A percentile compares a stretch with the other conserved stretches of the same genome.
These are phyloP conservation scores for Amylocystis lapponica DNA, from an alignment of 768 basidiomycete genomes.

Conservation along the genomic window DNA sequence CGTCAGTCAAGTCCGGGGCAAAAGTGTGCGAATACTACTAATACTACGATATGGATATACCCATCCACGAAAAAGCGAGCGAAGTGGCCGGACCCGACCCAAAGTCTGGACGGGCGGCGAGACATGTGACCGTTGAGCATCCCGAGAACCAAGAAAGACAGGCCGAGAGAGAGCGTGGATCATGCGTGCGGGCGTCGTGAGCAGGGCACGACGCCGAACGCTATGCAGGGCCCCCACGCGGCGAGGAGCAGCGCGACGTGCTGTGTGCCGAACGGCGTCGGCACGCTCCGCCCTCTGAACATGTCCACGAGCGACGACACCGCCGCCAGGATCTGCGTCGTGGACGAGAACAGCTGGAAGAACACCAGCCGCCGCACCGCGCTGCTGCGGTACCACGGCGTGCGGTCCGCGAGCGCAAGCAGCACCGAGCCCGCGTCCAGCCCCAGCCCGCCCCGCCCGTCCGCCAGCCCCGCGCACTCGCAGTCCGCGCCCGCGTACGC, in stretches of 20 bases:
- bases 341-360: conserved; percentile 46
- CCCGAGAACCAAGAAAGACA: not conserved
- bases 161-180: not conserved
- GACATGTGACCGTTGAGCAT: not conserved
- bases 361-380: conserved; percentile 45
- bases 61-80: not conserved
- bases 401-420: too few relatives aligned
- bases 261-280: conserved; percentile 58
- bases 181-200: conserved; percentile 1
- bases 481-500: not conserved
- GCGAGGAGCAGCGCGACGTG: conserved; percentile 54
- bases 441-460: too few relatives aligned
- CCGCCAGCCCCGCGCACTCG: too few relatives aligned
- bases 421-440: too few relatives aligned
- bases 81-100: too few relatives aligned
- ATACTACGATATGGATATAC: not conserved
- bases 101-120: not conserved
- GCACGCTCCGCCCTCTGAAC: conserved; percentile 46
- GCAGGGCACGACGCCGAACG: conserved; percentile 39
- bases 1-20: too few relatives aligned
- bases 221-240: conserved; percentile 53
- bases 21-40: not conserved
- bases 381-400: conserved; percentile 7
- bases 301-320: conserved; percentile 41
- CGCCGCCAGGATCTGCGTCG: conserved; percentile 23